A percentile compares a stretch with the other conserved stretches of the same genome.
These are phyloP conservation scores for Nothomitra cinnamomea DNA, from an alignment of 2,329 filamentous ascomycete species.

Conservation along the genomic window DNA sequence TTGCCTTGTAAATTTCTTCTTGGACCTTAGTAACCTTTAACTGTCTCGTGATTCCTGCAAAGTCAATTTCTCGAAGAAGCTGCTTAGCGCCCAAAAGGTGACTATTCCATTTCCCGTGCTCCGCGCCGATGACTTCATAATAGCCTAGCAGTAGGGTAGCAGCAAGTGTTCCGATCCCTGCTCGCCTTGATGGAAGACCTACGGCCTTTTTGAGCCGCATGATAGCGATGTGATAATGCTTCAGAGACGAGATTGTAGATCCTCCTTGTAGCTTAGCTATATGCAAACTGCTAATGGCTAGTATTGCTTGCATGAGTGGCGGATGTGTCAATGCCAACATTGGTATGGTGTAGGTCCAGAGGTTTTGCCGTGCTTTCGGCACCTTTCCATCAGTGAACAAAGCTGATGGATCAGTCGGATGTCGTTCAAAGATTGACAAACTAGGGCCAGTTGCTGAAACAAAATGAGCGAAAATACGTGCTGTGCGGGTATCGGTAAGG, in stretches of 20 bases:
- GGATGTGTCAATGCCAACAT: conserved; percentile 69
- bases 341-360: conserved; percentile 63
- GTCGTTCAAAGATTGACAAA: conserved; percentile 74
- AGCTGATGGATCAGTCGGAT: conserved; percentile 54
- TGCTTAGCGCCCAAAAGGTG: conserved; percentile 75
- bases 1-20: conserved; percentile 22
- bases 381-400: conserved; percentile 45
- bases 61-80: conserved; percentile 68
- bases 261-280: conserved; percentile 65
- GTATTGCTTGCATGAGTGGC: conserved; percentile 77
- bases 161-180: conserved; percentile 68
- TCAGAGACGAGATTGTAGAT: conserved; percentile 63
- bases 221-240: conserved; percentile 80
- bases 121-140: conserved; percentile 87
- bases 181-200: conserved; percentile 47
- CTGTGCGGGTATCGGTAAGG: conserved; percentile 62
- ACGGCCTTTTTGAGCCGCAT: conserved; percentile 64
- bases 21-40: conserved; percentile 47
- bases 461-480: conserved; percentile 80
- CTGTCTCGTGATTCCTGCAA: conserved; percentile 51
- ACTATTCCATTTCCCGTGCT: conserved; percentile 90
- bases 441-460: conserved; percentile 74
- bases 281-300: conserved; percentile 73
- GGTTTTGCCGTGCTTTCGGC: conserved; percentile 40
- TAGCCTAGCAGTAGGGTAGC: conserved; percentile 74